Evolutionary conservation across 2,329 filamentous ascomycete genomes (phyloP), one percentile per base, ranked within the genome.

Genomic region (Hirsutella minnesotensis): DNA sequence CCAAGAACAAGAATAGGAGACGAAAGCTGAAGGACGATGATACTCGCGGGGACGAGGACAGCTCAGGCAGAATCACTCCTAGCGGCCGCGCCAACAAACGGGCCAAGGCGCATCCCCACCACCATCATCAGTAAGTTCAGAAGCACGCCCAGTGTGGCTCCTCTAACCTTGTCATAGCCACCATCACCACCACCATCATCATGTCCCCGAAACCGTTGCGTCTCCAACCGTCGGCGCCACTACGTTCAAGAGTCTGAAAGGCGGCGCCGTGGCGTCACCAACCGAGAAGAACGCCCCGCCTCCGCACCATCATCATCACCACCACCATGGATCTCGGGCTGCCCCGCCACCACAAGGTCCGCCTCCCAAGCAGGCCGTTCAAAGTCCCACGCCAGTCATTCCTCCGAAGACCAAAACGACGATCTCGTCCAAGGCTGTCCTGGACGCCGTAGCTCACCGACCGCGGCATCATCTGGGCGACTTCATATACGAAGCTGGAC

Each of bases 401-500:
- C 64, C 79, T 36, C 68, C 77, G 44, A 80, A 81, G 56, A 70
- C 79, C 7, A 81, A 79, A 47, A 78, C 76, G 3, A 76, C 73
- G 15, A 72, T 94, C 20, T 75, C 75, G 9, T 84, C 83, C 2
- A 73, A 83, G 47, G 72, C 76, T 0, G 76, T 95, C 0, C 61
- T 95, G 12, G 79, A 87, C 2, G 80, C 78, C 24, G 79, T 90
- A 4, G 72, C 81, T 1, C 67, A 82, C 44, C 71, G 77, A 16
- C 83, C 86, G 9, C 81, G 88, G 9, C 75, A 79, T 43, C 88
- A 95, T 57, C 74, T 96, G 3, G 90, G 90, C 29, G 86, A 87
- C 44, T 83, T 86, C 4, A 69, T 94, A 13, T 96, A 96, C 58
- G 73, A 83, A 40, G 77, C 86, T 1, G 73, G 68, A 5, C 68